Base-by-base conservation (phyloP, 2,329 filamentous ascomycete genomes). In the Metarhizium album region DNA sequence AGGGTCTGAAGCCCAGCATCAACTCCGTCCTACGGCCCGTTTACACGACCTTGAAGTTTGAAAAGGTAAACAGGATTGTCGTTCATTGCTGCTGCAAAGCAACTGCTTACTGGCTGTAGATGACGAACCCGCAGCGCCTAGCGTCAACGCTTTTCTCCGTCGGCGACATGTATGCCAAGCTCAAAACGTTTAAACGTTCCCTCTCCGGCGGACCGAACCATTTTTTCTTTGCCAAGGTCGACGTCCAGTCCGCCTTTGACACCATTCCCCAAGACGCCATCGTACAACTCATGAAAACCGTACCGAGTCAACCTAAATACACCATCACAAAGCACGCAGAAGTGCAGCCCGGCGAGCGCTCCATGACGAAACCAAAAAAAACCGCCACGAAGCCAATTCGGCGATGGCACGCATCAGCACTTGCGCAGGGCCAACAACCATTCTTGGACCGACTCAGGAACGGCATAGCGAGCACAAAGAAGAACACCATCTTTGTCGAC, bases 191-290 rank as follows among this genome's bases (percentile, higher is more conserved):
- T 70, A 85, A 84, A 67, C 2, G 66, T 57, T 1, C 63, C 86
- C 11, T 66, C 67, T 0, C 52, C 66, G 1, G 55, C 56, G 0
- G 59, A 67, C 0, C 59, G 62, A 8, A 38, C 16, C 5, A 72
- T 4, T 68, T 96, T 1, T 97, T 87, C 67, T 95, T 97, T 67
- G 90, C 84, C 53, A 98, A 98, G 64, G 74, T 95, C 13, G 93
- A 98, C 62, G 90, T 98, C 20, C 80, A 87, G 63, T 82, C 88
- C 2, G 95, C 91, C 59, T 98, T 96, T 64, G 93, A 98, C 66
- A 95, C 87, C 0, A 96, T 98, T 43, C 93, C 93, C 0, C 93
- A 97, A 64, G 68, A 77, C 24, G 79, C 81, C 1, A 72, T 97
- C 18, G 62, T 96, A 33, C 64, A 73, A 23, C 71, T 97, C 24